Evolutionary conservation across 2,329 filamentous ascomycete genomes (phyloP).

Genomic region (Colletotrichum phormii): DNA sequence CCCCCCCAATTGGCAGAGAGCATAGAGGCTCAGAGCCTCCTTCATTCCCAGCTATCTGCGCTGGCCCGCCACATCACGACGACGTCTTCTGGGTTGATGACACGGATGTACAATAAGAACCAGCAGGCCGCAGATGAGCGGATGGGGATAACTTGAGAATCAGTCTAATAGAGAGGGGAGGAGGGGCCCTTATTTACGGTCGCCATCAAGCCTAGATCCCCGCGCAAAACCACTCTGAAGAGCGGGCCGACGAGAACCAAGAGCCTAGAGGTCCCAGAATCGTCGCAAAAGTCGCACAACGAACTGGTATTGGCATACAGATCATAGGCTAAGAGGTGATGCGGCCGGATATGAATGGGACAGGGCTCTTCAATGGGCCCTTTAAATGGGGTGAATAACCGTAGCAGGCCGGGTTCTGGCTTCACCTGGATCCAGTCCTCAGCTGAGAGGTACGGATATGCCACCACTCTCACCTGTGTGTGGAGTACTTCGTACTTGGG

Average conservation of each 20-base stretch:
- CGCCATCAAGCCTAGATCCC: background rate
- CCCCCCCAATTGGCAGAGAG: background rate
- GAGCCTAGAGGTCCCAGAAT: background rate
- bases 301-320: background rate
- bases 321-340: conserved; percentile 6
- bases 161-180: background rate
- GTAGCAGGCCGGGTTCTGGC: background rate
- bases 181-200: background rate
- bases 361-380: background rate
- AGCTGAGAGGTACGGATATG: background rate
- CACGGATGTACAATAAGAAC: background rate
- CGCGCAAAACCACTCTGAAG: background rate
- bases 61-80: background rate
- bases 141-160: background rate
- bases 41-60: background rate
- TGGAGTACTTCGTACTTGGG: background rate
- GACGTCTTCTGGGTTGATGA: background rate
- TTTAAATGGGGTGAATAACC: background rate
- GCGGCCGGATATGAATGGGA: conserved; percentile 13
- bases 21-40: background rate
- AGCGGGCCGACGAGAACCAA: background rate
- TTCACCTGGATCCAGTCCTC: background rate
- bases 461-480: background rate
- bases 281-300: background rate
- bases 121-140: no score